phyloP scores from a whole-genome alignment of 768 basidiomycete genomes.

The Kwoniella pini region DNA sequence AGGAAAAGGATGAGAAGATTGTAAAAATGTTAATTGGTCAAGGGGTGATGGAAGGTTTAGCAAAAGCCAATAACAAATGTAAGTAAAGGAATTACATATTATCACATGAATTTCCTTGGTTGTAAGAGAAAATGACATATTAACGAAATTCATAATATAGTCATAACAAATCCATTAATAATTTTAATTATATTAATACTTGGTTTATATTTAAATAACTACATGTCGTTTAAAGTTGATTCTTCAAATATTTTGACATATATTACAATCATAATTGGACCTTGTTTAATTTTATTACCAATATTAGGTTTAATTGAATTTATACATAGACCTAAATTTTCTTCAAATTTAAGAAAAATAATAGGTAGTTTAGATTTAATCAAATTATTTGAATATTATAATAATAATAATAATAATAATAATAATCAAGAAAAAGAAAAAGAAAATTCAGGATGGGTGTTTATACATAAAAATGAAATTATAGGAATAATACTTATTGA shows the following conservation, averaged over 20 bases:
- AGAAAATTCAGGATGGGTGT: slow-evolving; percentile 8
- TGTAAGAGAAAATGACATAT: too few species aligned
- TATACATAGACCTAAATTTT: slow-evolving; percentile 31
- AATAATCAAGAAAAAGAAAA: too few species aligned
- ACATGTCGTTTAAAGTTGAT: slow-evolving; percentile 18
- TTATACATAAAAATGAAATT: slow-evolving; percentile 27
- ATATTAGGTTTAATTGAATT: slow-evolving; percentile 30
- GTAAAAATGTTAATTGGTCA: slow-evolving; percentile 42
- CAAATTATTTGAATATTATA: slow-evolving; percentile 24
- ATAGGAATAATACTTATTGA: slow-evolving; percentile 32
- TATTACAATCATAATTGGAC: slow-evolving; percentile 27
- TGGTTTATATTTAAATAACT: slow-evolving; percentile 20
- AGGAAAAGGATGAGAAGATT: slow-evolving; percentile 21
- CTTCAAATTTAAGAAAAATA: slow-evolving; percentile 18
- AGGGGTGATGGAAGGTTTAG: slow-evolving; percentile 41
- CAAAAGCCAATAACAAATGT: slow-evolving; percentile 32
- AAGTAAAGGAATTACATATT: slow-evolving; percentile 4
- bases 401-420: background rate
- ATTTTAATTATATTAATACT: slow-evolving; percentile 16
- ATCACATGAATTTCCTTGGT: too few species aligned
- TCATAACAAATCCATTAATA: slow-evolving; percentile 25
- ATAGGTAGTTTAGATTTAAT: slow-evolving; percentile 37
- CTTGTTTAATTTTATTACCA: slow-evolving; percentile 28
- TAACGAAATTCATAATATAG: slow-evolving; percentile 8
- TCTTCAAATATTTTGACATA: slow-evolving; percentile 11